Percentiles rank a stretch among this genome's conserved stretches.
These are phyloP conservation scores for Fraxinus platypoda DNA, from an alignment of 305 asterid genomes.

Conservation along the genomic window DNA sequence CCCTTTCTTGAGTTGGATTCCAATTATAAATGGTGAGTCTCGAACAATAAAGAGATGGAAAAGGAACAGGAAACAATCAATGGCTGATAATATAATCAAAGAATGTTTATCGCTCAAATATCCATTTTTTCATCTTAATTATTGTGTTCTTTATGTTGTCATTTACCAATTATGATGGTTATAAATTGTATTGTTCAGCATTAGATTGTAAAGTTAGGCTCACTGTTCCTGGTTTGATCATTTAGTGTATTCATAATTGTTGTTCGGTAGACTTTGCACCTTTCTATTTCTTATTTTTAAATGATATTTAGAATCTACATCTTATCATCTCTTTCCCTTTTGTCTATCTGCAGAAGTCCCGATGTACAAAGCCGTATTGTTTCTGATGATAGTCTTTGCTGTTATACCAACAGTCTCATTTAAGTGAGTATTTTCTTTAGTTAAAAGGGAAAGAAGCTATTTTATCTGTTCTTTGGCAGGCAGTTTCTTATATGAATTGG, in stretches of 20 bases:
- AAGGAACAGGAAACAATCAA: neutral
- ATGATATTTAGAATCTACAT: neutral
- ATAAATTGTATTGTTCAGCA: neutral
- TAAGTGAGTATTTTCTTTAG: constrained; percentile 61
- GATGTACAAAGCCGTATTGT: constrained; percentile 43
- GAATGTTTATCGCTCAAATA: neutral
- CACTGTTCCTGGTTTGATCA: neutral
- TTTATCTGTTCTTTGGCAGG: constrained; percentile 10
- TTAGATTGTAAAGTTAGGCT: neutral
- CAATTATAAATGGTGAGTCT: constrained; percentile 62
- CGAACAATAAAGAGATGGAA: constrained; percentile 11
- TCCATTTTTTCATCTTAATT: neutral
- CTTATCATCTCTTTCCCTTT: neutral
- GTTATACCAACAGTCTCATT: constrained; percentile 72
- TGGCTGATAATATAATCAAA: neutral
- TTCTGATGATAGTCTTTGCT: constrained; percentile 62
- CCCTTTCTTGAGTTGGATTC: constrained; percentile 75
- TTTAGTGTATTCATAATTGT: neutral
- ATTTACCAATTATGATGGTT: neutral
- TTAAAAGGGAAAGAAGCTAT: neutral
- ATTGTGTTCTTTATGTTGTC: neutral
- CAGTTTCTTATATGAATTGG: neutral
- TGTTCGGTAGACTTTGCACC: constrained; percentile 2
- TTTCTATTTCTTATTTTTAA: neutral
- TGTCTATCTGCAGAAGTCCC: constrained; percentile 48